Base-by-base conservation (phyloP, 2,329 filamentous ascomycete species). In the Beauveria medogensis region DNA sequence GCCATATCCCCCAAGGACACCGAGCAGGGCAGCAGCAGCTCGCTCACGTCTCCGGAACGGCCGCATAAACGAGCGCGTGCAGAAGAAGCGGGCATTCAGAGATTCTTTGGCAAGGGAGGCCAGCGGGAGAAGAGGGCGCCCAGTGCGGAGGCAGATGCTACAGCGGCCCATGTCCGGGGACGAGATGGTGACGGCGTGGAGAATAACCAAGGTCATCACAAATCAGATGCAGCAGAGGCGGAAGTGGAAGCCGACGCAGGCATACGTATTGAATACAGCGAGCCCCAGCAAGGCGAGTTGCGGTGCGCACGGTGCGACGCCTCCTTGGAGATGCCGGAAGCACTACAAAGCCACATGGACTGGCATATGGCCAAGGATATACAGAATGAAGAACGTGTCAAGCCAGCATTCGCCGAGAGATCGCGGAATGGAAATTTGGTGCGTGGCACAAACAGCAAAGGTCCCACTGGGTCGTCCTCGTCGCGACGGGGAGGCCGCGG, bases 341-440 rank as follows among this genome's bases (percentile, higher is more conserved):
- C 82, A 66, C 70, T 85, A 52, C 82, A 86, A 65, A 92, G 90
- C 74, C 94, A 99, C 72, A 80, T 88, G 59, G 94, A 99, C 72
- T 97, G 92, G 88, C 94, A 99, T 75, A 88, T 96, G 74, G 94
- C 94, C 51, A 91, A 90, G 74, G 89, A 93, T 67, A 80, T 99
- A 34, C 87, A 92, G 65, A 82, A 86, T 2, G 73, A 80, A 61
- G 82, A 88, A 75, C 80, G 80, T 79, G 78, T 74, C 73, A 77
- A 66, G 62, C 68, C 72, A 63, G 68, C 72, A 77, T 78, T 80
- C 72, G 78, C 70, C 65, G 73, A 72, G 59, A 71, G 70, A 62
- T 64, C 34, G 22, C 47, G 56, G 26, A 59, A 44, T 26, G 40
- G 18, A 68, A 65, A 64, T 66, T 61, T 66, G 41, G 61, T 61